Evolutionary conservation across 306 rosid species (phyloP).

Genomic region (Quercus rubra): DNA sequence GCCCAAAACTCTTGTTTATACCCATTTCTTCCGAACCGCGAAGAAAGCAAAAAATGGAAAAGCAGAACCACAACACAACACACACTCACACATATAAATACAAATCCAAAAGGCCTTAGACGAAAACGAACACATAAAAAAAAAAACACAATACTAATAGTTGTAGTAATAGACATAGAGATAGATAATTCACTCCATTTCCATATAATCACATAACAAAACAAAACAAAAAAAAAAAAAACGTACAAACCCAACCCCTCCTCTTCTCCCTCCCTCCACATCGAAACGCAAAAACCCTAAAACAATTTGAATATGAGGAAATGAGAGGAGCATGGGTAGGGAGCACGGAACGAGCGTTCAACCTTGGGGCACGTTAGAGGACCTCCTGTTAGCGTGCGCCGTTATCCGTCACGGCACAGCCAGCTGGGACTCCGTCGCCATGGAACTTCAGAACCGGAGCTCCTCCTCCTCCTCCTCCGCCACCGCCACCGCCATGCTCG

Average conservation of each 20-base stretch:
- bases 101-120: background rate
- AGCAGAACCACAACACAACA: background rate
- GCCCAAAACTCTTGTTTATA: background rate
- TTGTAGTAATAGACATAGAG: no score
- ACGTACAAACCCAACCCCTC: background rate
- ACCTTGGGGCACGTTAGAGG: conserved; percentile 58
- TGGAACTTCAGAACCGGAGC: conserved; percentile 31
- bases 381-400: conserved; percentile 54
- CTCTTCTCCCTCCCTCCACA: background rate
- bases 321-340: conserved; percentile 46
- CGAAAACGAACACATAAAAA: no score
- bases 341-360: conserved; percentile 39
- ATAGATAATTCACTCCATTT: no score
- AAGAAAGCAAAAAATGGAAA: background rate
- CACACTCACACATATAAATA: background rate
- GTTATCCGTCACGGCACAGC: conserved; percentile 46
- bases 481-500: background rate
- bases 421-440: conserved; percentile 50
- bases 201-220: background rate
- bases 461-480: background rate
- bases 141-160: no score
- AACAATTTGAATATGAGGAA: conserved; percentile 26
- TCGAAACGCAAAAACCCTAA: conserved; percentile 44
- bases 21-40: background rate
- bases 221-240: background rate